A percentile compares a stretch with the other conserved stretches of the same genome.
Conservation (phyloP, 495 filamentous ascomycete species). For the Penicillium silybi region DNA sequence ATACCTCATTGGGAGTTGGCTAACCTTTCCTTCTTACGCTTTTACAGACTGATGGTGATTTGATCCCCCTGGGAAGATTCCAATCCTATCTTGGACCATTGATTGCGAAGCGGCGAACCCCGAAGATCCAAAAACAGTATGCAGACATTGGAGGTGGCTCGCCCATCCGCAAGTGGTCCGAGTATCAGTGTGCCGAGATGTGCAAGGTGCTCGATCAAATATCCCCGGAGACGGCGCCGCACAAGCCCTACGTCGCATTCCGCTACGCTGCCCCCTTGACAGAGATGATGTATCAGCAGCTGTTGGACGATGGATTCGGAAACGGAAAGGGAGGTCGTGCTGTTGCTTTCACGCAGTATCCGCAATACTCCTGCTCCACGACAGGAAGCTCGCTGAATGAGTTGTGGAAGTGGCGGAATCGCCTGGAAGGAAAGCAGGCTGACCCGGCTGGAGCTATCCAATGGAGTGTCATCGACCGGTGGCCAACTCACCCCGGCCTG, state of each 20-base stretch:
- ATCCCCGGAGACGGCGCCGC: slow-evolving; percentile 89
- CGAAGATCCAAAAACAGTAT: slow-evolving; percentile 95
- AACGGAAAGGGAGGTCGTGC: slow-evolving; percentile 82
- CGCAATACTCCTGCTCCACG: slow-evolving; percentile 98
- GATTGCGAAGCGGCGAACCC: slow-evolving; percentile 80
- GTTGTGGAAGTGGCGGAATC: slow-evolving; percentile 91
- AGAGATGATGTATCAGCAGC: slow-evolving; percentile 79
- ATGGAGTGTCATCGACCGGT: slow-evolving; percentile 98
- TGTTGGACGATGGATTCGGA: slow-evolving; percentile 87
- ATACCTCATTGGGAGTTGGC: neutral
- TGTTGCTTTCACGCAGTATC: slow-evolving; percentile 97
- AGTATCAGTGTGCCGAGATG: slow-evolving; percentile 87
- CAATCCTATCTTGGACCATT: slow-evolving; percentile 87
- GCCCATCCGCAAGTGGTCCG: slow-evolving; percentile 96
- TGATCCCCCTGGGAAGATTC: slow-evolving; percentile 92
- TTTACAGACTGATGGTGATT: slow-evolving; percentile 77
- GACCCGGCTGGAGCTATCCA: slow-evolving; percentile 64
- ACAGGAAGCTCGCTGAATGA: slow-evolving; percentile 96
- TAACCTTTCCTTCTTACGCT: neutral
- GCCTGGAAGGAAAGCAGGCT: slow-evolving; percentile 72
- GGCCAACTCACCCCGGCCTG: slow-evolving; percentile 86
- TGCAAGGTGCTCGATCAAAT: slow-evolving; percentile 91
- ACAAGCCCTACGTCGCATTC: slow-evolving; percentile 99
- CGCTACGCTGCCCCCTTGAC: slow-evolving; percentile 92
- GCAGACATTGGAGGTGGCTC: slow-evolving; percentile 93